Evolutionary conservation across 805 yeast species (phyloP).

Genomic region (Zygotorulaspora florentina): DNA sequence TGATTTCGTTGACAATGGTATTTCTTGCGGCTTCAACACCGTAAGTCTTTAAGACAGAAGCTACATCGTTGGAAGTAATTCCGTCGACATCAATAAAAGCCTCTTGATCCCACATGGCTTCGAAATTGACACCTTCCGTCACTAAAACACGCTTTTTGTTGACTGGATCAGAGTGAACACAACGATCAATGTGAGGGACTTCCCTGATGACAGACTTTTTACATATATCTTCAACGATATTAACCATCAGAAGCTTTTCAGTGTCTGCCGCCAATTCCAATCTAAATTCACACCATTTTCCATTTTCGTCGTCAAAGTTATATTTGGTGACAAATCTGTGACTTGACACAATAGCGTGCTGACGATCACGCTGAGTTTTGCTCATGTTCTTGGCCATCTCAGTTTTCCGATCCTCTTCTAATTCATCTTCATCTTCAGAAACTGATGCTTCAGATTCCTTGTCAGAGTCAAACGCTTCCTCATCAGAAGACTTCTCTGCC

Average conservation of each 20-base stretch:
- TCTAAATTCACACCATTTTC: slow-evolving; percentile 91
- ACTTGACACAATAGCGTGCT: slow-evolving; percentile 69
- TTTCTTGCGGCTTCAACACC: slow-evolving; percentile 99
- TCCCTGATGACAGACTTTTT: slow-evolving; percentile 89
- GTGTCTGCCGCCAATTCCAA: slow-evolving; percentile 79
- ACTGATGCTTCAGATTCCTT: slow-evolving; percentile 43
- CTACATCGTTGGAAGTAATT: slow-evolving; percentile 87
- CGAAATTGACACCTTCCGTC: slow-evolving; percentile 97
- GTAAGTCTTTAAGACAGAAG: slow-evolving; percentile 82
- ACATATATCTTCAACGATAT: slow-evolving; percentile 89
- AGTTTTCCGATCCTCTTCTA: slow-evolving; percentile 30
- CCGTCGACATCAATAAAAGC: slow-evolving; percentile 87
- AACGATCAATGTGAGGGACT: slow-evolving; percentile 85
- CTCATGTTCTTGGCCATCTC: slow-evolving; percentile 39
- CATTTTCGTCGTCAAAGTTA: slow-evolving; percentile 83
- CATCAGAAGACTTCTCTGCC: slow-evolving; percentile 76
- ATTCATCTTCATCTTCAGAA: slow-evolving; percentile 41
- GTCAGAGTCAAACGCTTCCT: slow-evolving; percentile 46
- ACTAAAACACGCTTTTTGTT: slow-evolving; percentile 72
- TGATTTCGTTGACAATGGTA: slow-evolving; percentile 93
- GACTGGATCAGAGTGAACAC: slow-evolving; percentile 74
- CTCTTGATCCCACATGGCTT: slow-evolving; percentile 97
- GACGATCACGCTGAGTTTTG: slow-evolving; percentile 74
- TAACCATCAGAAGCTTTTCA: slow-evolving; percentile 94
- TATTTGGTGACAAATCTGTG: slow-evolving; percentile 73